A percentile compares a stretch with the other conserved stretches of the same genome.
These are phyloP conservation scores for Pilobolus umbonatus DNA, from an alignment of 192 early-diverging fungal genomes.

Conservation along the genomic window DNA sequence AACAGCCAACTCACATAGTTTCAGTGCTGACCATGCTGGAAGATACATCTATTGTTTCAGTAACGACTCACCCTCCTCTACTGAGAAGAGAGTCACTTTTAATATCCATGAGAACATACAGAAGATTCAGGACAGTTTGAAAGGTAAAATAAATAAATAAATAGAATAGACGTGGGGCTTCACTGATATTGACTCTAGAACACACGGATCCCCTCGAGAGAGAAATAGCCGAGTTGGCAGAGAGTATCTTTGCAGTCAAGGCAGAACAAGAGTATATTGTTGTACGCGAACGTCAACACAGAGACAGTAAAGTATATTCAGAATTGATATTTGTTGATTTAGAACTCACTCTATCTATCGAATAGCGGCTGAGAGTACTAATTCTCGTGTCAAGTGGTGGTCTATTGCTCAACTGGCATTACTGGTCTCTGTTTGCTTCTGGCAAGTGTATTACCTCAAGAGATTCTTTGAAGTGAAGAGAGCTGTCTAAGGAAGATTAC, in stretches of 20 bases:
- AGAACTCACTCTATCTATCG: background rate
- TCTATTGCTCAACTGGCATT: slow-evolving; percentile 59
- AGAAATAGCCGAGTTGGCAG: slow-evolving; percentile 60
- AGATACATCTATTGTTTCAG: slow-evolving; percentile 73
- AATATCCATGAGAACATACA: slow-evolving; percentile 44
- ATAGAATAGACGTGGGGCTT: background rate
- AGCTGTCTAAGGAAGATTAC: no score
- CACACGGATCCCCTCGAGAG: slow-evolving; percentile 56
- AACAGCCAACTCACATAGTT: slow-evolving; percentile 37
- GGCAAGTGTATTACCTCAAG: slow-evolving; percentile 75
- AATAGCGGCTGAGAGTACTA: slow-evolving; percentile 73
- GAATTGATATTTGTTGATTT: background rate
- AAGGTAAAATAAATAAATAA: slow-evolving; percentile 11
- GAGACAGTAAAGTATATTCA: slow-evolving; percentile 50
- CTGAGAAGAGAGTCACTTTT: slow-evolving; percentile 58
- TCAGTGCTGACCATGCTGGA: slow-evolving; percentile 48
- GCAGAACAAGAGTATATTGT: slow-evolving; percentile 73
- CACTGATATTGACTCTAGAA: slow-evolving; percentile 29
- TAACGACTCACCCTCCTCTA: slow-evolving; percentile 59
- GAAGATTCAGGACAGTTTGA: slow-evolving; percentile 31
- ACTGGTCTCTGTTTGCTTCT: slow-evolving; percentile 60
- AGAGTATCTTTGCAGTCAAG: slow-evolving; percentile 54
- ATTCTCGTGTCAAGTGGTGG: slow-evolving; percentile 77
- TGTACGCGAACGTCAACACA: slow-evolving; percentile 55
- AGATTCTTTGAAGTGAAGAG: slow-evolving; percentile 68